Conservation (phyloP, 345 rosid genomes). For the Lepidium aucheri region DNA sequence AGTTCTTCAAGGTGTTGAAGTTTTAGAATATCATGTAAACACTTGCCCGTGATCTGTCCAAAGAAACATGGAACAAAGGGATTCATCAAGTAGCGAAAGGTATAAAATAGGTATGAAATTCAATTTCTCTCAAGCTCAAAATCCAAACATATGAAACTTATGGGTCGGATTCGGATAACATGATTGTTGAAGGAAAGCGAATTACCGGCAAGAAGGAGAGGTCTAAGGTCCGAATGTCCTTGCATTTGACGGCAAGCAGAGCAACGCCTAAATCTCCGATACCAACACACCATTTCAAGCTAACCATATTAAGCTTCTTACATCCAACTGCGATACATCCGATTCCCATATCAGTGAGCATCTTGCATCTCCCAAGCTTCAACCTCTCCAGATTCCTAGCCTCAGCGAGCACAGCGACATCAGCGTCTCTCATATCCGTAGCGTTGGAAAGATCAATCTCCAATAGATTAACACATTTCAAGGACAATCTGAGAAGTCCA, state of each 20-base stretch:
- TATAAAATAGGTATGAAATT: background rate
- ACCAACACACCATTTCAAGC: conserved; percentile 47
- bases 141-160: background rate
- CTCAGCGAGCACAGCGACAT: conserved; percentile 35
- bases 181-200: background rate
- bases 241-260: conserved; percentile 42
- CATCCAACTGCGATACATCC: conserved; percentile 47
- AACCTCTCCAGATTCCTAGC: conserved; percentile 34
- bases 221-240: conserved; percentile 32
- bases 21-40: conserved; percentile 34
- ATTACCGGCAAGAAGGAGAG: conserved; percentile 42
- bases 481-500: conserved; percentile 27
- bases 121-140: background rate
- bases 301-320: conserved; percentile 29
- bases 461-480: conserved; percentile 23
- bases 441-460: conserved; percentile 37
- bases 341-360: conserved; percentile 44
- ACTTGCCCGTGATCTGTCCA: conserved; percentile 37
- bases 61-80: background rate
- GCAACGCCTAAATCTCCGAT: conserved; percentile 42
- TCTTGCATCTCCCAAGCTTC: conserved; percentile 38
- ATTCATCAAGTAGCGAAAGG: background rate
- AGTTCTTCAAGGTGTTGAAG: conserved; percentile 43
- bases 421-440: conserved; percentile 35
- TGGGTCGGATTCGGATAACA: background rate